Evolutionary conservation across 495 filamentous ascomycete genomes (phyloP).

Genomic region (Extremus antarcticus): DNA sequence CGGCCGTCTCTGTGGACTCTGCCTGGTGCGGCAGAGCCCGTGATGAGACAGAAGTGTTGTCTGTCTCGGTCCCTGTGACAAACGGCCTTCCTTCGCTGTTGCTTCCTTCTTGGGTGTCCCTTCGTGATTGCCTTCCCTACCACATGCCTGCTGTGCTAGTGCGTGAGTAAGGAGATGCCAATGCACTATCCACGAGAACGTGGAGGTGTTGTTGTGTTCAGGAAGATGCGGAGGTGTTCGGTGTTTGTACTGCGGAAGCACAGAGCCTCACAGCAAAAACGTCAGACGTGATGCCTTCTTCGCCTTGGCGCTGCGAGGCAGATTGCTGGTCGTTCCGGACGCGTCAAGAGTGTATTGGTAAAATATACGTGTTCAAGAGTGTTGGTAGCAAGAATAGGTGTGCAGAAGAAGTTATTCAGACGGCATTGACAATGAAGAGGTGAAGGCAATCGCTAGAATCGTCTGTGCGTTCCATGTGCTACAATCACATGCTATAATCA

Average conservation of each 20-base stretch:
- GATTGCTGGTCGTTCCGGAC: background rate
- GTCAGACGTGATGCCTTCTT: no score
- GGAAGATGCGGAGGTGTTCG: no score
- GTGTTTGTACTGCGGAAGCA: no score
- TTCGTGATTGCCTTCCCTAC: no score
- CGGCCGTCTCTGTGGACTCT: constrained; percentile 14
- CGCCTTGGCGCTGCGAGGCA: background rate
- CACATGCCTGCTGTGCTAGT: no score
- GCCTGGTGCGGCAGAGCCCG: constrained; percentile 10
- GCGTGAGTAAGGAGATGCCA: no score
- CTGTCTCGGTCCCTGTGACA: background rate
- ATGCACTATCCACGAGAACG: no score
- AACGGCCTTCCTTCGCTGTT: no score
- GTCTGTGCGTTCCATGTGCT: background rate
- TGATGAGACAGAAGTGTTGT: background rate
- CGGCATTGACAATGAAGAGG: background rate
- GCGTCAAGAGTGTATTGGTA: background rate
- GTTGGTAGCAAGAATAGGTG: background rate
- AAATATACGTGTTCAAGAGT: background rate
- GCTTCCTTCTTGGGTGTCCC: no score
- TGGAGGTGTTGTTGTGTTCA: no score
- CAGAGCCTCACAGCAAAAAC: no score
- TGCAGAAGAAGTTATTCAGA: background rate
- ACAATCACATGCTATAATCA: background rate
- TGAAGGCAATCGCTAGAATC: no score